Conservation (phyloP, 2,329 filamentous ascomycete genomes). For the Colletotrichum gloeosporioides region DNA sequence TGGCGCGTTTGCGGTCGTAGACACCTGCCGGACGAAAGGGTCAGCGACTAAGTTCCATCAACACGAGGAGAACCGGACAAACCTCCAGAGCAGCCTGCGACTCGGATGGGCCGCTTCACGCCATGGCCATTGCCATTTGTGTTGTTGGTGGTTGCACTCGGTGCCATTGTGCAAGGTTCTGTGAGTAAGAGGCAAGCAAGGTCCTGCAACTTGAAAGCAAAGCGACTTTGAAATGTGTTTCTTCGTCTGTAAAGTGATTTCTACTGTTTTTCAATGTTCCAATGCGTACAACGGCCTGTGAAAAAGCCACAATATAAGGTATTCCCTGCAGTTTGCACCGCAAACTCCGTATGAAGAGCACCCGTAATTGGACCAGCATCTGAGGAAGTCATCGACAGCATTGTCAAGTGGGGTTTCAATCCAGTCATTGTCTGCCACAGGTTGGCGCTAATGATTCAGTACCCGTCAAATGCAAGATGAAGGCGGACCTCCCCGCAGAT, state of each 20-base stretch:
- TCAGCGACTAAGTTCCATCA: neutral
- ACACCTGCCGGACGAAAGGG: constrained; percentile 30
- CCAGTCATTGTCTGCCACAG: neutral
- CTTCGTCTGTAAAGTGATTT: neutral
- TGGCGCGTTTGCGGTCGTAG: constrained; percentile 39
- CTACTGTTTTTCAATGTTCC: neutral
- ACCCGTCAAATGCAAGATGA: neutral
- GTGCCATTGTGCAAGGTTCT: neutral
- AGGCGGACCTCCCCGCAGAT: neutral
- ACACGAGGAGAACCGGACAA: neutral
- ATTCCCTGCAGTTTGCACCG: accelerated
- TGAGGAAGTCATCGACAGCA: neutral
- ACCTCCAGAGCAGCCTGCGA: neutral
- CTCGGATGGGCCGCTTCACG: neutral
- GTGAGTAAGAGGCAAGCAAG: neutral
- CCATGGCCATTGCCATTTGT: neutral
- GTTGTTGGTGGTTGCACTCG: neutral
- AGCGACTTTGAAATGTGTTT: accelerated
- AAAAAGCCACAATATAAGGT: neutral
- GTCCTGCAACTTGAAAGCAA: neutral
- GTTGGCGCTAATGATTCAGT: constrained; percentile 20
- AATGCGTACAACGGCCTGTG: neutral
- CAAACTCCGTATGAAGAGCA: neutral
- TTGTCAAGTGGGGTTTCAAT: neutral
- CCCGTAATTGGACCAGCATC: neutral